Percentiles rank a stretch among this genome's conserved stretches.
These are phyloP conservation scores for Telopea speciosissima DNA, from an alignment of 177 flowering plant species.

Conservation along the genomic window DNA sequence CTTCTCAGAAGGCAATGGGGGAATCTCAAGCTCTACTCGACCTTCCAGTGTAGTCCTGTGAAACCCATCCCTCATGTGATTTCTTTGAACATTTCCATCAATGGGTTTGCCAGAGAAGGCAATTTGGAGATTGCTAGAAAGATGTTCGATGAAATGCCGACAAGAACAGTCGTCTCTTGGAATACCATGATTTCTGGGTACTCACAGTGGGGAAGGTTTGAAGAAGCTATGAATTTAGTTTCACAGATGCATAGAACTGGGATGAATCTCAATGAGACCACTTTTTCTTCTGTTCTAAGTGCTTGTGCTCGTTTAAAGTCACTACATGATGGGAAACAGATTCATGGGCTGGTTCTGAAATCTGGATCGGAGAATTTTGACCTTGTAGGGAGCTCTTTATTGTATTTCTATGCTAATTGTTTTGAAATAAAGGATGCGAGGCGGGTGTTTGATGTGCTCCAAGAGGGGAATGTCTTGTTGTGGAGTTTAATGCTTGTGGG, in stretches of 20 bases:
- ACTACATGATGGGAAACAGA: conserved; percentile 32
- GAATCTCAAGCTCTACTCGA: conserved; percentile 7
- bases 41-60: not conserved
- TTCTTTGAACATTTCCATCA: conserved; percentile 29
- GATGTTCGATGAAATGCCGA: conserved; percentile 54
- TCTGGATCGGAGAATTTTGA: conserved; percentile 40
- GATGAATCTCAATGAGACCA: conserved; percentile 40
- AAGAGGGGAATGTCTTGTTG: conserved; percentile 27
- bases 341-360: conserved; percentile 54
- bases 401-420: conserved; percentile 43
- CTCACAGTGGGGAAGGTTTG: conserved; percentile 30
- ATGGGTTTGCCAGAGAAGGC: conserved; percentile 15
- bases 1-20: conserved; percentile 16
- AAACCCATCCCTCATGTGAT: conserved; percentile 10
- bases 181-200: conserved; percentile 58
- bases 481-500: conserved; percentile 54
- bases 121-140: conserved; percentile 36
- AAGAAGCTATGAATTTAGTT: conserved; percentile 32
- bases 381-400: conserved; percentile 48
- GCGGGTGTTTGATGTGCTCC: conserved; percentile 36
- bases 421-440: conserved; percentile 28
- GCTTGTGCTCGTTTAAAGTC: conserved; percentile 33
- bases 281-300: conserved; percentile 39
- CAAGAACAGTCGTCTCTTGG: conserved; percentile 50
- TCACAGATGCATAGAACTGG: conserved; percentile 34